These are phyloP conservation scores for Pelargonium myrrhifolium DNA, from an alignment of 441 rosid genomes.

Conservation along the genomic window DNA sequence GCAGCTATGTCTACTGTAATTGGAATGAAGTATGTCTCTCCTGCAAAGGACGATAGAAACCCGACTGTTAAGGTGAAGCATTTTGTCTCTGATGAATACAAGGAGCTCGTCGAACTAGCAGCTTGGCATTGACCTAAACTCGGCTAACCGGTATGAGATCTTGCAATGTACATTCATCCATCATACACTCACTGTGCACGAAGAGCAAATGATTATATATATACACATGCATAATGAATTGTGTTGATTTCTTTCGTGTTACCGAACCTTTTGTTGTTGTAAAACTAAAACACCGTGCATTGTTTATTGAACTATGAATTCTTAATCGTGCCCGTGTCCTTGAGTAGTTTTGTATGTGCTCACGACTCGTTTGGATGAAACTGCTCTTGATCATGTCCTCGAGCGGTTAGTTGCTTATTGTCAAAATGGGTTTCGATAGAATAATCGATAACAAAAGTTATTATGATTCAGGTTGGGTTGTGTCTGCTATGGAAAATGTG, in stretches of 20 bases:
- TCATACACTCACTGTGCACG: not conserved
- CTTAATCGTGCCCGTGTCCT: not conserved
- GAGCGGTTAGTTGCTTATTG: too few relatives aligned
- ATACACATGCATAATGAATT: not conserved
- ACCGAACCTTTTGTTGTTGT: not conserved
- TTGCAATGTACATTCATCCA: not conserved
- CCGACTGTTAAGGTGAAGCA: slow-evolving; percentile 63
- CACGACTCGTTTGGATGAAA: too few relatives aligned
- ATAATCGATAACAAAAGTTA: too few relatives aligned
- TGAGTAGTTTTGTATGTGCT: too few relatives aligned
- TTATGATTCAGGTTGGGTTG: too few relatives aligned
- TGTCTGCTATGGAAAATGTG: too few relatives aligned
- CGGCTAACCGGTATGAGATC: not conserved
- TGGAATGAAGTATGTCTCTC: slow-evolving; percentile 67
- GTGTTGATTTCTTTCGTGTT: not conserved
- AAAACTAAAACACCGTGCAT: not conserved
- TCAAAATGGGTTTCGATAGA: too few relatives aligned
- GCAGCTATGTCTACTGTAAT: slow-evolving; percentile 65
- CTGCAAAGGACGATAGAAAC: slow-evolving; percentile 31
- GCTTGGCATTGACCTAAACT: slow-evolving; percentile 35
- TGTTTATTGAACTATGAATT: not conserved
- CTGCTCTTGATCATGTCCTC: too few relatives aligned
- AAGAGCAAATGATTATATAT: not conserved
- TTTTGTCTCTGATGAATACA: slow-evolving; percentile 54
- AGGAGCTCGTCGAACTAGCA: slow-evolving; percentile 52